Conservation (phyloP, 345 rosid genomes). For the Hypericum perforatum region DNA sequence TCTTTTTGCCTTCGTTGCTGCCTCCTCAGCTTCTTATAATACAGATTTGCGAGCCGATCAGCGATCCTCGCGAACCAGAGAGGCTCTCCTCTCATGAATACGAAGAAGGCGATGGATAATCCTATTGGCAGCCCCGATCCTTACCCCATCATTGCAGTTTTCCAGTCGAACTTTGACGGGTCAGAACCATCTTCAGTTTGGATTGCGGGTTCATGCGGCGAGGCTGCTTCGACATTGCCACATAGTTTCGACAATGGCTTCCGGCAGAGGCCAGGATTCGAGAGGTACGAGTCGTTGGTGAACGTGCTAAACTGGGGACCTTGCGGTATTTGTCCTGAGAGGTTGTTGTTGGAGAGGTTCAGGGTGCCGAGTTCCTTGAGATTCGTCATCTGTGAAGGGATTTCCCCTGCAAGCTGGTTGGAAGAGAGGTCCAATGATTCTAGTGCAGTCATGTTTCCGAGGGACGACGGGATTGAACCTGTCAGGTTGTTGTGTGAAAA, state of each 20-base stretch:
- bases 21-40: no score
- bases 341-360: conserved; percentile 11
- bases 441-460: conserved; percentile 7
- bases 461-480: conserved; percentile 5
- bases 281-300: neutral
- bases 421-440: conserved; percentile 19
- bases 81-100: neutral
- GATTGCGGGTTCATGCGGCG: neutral
- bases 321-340: conserved; percentile 10
- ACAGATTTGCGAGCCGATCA: neutral
- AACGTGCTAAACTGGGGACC: conserved; percentile 15
- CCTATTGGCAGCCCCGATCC: conserved; percentile 1
- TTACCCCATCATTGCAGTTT: neutral
- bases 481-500: conserved; percentile 15
- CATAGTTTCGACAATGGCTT: conserved; percentile 7
- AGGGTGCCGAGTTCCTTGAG: neutral
- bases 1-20: no score
- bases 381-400: conserved; percentile 10
- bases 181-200: neutral
- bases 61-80: conserved; percentile 5
- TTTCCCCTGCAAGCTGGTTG: conserved; percentile 12
- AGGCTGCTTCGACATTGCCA: neutral
- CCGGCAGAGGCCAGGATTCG: conserved; percentile 18
- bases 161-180: neutral
- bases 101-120: no score